Percentiles rank a stretch among this genome's conserved stretches.
phyloP scores from a whole-genome alignment of 2,329 filamentous ascomycete species.

The Thelonectria blattea region DNA sequence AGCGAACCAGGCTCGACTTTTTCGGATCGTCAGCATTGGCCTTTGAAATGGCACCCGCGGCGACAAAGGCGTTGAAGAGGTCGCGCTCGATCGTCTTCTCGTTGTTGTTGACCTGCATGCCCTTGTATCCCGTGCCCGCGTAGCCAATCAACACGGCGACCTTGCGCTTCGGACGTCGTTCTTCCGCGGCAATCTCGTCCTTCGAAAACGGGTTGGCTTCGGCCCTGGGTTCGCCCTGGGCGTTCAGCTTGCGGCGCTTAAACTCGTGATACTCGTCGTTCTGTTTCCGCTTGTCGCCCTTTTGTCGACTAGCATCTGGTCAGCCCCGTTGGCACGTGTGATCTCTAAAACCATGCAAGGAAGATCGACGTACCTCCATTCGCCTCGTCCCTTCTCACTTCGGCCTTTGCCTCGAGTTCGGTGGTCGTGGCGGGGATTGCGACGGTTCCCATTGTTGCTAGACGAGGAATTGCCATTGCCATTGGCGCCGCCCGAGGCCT shows the following conservation, averaged over 20 bases:
- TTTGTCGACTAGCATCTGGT: constrained; percentile 45
- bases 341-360: constrained; percentile 2
- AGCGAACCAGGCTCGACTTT: constrained; percentile 92
- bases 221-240: constrained; percentile 42
- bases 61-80: constrained; percentile 89
- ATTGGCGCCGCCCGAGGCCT: constrained; percentile 31
- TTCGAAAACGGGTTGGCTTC: constrained; percentile 61
- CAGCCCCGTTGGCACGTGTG: constrained; percentile 41
- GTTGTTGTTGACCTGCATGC: constrained; percentile 86
- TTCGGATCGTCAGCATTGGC: constrained; percentile 96
- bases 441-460: constrained; percentile 33
- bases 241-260: constrained; percentile 50
- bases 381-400: constrained; percentile 40
- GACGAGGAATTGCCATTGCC: constrained; percentile 23
- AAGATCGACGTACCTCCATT: constrained; percentile 38
- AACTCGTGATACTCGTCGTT: constrained; percentile 49
- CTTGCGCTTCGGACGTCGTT: constrained; percentile 90
- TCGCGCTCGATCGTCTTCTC: constrained; percentile 97
- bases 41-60: constrained; percentile 92
- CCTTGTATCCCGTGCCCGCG: constrained; percentile 94
- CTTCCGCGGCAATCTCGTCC: constrained; percentile 88
- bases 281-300: constrained; percentile 48
- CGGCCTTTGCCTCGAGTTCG: constrained; percentile 39
- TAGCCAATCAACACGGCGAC: constrained; percentile 96
- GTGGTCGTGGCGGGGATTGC: constrained; percentile 40